These are phyloP conservation scores for Pseudozyma thailandica DNA, from an alignment of 1,284 basidiomycete species.

Conservation along the genomic window DNA sequence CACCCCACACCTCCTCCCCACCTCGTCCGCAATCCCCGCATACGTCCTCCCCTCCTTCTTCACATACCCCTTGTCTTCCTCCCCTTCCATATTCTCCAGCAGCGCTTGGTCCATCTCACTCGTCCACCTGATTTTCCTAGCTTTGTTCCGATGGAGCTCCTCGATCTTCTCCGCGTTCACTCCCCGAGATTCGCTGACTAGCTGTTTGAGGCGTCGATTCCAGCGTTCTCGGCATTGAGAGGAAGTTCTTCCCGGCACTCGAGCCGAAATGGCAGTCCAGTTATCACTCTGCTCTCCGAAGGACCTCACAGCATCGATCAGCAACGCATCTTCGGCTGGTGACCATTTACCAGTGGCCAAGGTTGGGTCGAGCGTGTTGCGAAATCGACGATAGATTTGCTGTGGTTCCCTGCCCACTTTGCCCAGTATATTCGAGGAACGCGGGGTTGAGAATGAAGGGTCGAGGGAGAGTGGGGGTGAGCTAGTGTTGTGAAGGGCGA, in stretches of 20 bases:
- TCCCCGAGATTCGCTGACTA: slow-evolving; percentile 4
- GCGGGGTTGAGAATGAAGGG: not conserved
- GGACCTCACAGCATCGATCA: slow-evolving; percentile 17
- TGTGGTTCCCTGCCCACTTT: slow-evolving; percentile 28
- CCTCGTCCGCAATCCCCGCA: slow-evolving; percentile 13
- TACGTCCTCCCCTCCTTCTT: slow-evolving; percentile 17
- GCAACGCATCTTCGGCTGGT: slow-evolving; percentile 22
- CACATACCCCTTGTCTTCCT: slow-evolving; percentile 6
- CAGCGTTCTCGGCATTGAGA: slow-evolving; percentile 44
- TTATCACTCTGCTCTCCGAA: slow-evolving; percentile 16
- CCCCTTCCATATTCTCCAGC: slow-evolving; percentile 12
- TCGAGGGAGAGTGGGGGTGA: slow-evolving; percentile 15
- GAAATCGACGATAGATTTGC: slow-evolving; percentile 29
- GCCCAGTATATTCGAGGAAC: slow-evolving; percentile 17
- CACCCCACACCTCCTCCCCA: slow-evolving; percentile 9
- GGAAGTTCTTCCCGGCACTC: slow-evolving; percentile 32
- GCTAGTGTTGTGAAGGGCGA: slow-evolving; percentile 22
- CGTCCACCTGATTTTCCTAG: slow-evolving; percentile 27
- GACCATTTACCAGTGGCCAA: slow-evolving; percentile 35
- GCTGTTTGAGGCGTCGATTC: slow-evolving; percentile 25
- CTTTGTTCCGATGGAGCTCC: slow-evolving; percentile 11
- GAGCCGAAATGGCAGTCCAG: slow-evolving; percentile 28
- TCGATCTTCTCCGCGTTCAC: slow-evolving; percentile 1
- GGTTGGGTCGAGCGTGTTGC: slow-evolving; percentile 36
- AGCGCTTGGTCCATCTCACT: slow-evolving; percentile 24